These are phyloP conservation scores for Amoebophrya sp. DNA, from an alignment of 169 alveolate genomes.

Conservation along the genomic window DNA sequence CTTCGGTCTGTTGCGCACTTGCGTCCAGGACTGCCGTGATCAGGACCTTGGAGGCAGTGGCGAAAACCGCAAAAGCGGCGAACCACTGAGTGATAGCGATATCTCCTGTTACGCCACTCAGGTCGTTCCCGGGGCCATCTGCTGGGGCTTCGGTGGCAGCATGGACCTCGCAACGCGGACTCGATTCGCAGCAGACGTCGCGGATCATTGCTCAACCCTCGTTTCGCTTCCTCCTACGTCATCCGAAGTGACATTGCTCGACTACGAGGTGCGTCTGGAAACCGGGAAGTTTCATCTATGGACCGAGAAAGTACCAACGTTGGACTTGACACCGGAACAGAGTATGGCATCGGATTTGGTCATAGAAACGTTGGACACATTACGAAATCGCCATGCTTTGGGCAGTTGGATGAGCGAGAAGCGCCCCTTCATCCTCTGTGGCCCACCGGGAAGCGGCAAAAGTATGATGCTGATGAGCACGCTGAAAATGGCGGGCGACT, in stretches of 20 bases:
- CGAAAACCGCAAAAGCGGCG: constrained; percentile 30
- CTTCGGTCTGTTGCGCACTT: constrained; percentile 70
- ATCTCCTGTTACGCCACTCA: not conserved
- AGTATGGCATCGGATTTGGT: constrained; percentile 76
- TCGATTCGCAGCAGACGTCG: constrained; percentile 40
- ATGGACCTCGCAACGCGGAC: constrained; percentile 41
- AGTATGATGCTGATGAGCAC: constrained; percentile 95
- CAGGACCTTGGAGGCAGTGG: constrained; percentile 27
- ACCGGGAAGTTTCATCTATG: constrained; percentile 88
- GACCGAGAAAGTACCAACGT: constrained; percentile 82
- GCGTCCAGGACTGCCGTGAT: constrained; percentile 37
- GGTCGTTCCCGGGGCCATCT: constrained; percentile 36
- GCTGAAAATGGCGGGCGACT: constrained; percentile 55
- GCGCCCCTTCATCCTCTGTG: constrained; percentile 92
- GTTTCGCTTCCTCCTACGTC: constrained; percentile 30
- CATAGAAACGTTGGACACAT: constrained; percentile 92
- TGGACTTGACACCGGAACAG: constrained; percentile 65
- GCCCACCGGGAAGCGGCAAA: constrained; percentile 98
- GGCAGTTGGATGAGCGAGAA: constrained; percentile 87
- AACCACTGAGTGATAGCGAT: constrained; percentile 37
- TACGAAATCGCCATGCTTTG: constrained; percentile 86
- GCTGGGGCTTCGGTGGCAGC: constrained; percentile 53
- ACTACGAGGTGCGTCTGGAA: constrained; percentile 52
- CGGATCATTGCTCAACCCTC: constrained; percentile 32
- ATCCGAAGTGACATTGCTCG: constrained; percentile 40